Conservation (phyloP, 2,329 filamentous ascomycete species). For the Fusarium robinianum region DNA sequence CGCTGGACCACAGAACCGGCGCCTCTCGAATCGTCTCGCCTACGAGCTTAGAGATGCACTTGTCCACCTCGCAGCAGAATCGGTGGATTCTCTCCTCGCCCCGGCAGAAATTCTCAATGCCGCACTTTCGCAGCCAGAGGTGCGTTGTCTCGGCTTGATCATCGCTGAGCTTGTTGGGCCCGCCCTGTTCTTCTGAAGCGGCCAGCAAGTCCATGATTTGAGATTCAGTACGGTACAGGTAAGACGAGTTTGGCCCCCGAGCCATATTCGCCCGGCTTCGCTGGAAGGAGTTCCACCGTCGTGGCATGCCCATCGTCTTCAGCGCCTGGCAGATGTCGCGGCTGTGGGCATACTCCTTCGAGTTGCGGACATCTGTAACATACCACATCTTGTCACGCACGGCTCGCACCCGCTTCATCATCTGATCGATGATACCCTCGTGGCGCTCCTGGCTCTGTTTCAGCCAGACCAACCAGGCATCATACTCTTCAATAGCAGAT, state of each 20-base stretch:
- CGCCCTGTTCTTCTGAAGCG: conserved; percentile 80
- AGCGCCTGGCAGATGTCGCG: conserved; percentile 84
- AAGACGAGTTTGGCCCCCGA: conserved; percentile 57
- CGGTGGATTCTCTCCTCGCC: conserved; percentile 95
- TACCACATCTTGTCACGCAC: conserved; percentile 99
- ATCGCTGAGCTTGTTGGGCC: conserved; percentile 94
- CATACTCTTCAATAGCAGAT: conserved; percentile 75
- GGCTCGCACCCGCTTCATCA: conserved; percentile 73
- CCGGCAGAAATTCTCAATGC: conserved; percentile 90
- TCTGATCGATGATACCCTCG: conserved; percentile 72
- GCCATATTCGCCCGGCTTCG: conserved; percentile 53
- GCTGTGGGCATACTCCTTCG: conserved; percentile 83
- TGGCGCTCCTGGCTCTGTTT: conserved; percentile 81
- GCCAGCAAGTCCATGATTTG: conserved; percentile 88
- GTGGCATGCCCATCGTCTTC: conserved; percentile 81
- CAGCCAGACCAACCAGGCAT: conserved; percentile 81
- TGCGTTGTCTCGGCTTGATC: conserved; percentile 86
- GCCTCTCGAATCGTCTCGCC: conserved; percentile 83
- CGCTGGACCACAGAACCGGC: conserved; percentile 89
- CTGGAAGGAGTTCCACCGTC: conserved; percentile 58
- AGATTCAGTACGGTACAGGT: conserved; percentile 79
- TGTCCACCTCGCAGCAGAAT: conserved; percentile 88
- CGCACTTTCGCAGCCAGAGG: conserved; percentile 79
- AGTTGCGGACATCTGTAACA: conserved; percentile 89
- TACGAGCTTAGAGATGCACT: conserved; percentile 82